phyloP scores from a whole-genome alignment of 2,329 filamentous ascomycete genomes.

The Calonectria crousiana region DNA sequence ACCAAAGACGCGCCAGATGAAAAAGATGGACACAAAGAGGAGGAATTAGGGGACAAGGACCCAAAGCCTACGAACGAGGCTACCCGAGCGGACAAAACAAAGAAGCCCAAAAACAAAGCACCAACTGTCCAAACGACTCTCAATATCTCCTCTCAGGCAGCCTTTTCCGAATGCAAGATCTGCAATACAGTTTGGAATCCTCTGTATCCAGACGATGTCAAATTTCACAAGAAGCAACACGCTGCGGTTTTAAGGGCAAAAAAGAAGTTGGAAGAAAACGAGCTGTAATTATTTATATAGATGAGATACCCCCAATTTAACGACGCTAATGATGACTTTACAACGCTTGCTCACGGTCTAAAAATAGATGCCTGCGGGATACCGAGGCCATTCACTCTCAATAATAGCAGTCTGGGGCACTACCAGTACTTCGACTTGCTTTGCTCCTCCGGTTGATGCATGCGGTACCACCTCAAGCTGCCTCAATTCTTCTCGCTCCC shows the following conservation, averaged over 20 bases:
- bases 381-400: not conserved
- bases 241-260: conserved; percentile 47
- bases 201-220: conserved; percentile 57
- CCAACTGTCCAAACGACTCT: conserved; percentile 56
- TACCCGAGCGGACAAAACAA: not conserved
- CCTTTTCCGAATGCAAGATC: conserved; percentile 57
- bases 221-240: conserved; percentile 56
- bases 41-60: not conserved
- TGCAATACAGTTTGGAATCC: conserved; percentile 61
- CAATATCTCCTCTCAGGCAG: conserved; percentile 56
- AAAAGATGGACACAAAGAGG: not conserved
- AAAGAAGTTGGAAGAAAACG: conserved; percentile 39
- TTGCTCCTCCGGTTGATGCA: not conserved
- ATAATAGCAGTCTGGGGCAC: not conserved
- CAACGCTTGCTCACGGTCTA: not conserved
- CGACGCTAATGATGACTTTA: conserved; percentile 24
- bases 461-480: not conserved
- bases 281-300: conserved; percentile 31
- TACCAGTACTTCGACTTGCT: not conserved
- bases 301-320: conserved; percentile 38
- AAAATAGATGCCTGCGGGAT: not conserved
- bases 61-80: conserved; percentile 3
- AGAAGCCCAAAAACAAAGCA: conserved; percentile 37
- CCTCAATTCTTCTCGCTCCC: not conserved
- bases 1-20: conserved; percentile 1